Percentiles rank a stretch among this genome's conserved stretches.
Evolutionary conservation across 192 early-diverging fungal genomes (phyloP).

Genomic region (Umbelopsis sp.): DNA sequence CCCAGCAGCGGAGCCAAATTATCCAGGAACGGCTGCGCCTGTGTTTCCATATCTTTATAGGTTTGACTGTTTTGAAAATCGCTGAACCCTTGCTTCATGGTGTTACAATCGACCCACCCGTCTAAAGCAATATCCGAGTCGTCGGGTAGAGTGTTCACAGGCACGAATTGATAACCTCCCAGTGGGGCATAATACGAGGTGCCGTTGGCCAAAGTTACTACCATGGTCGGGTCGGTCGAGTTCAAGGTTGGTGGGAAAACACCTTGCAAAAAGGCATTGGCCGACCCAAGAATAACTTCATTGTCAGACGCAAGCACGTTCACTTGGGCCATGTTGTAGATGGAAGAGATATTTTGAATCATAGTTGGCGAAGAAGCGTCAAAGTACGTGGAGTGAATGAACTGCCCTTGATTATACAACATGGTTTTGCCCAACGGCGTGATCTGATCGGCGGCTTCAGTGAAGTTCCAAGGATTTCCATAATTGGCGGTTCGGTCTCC

Average conservation of each 20-base stretch:
- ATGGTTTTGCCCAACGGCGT: constrained; percentile 19
- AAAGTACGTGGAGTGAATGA: constrained; percentile 15
- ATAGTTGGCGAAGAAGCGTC: neutral
- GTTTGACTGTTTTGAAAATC: constrained; percentile 4
- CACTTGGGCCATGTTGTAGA: constrained; percentile 2
- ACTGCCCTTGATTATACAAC: constrained; percentile 17
- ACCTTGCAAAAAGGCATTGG: constrained; percentile 16
- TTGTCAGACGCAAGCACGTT: neutral
- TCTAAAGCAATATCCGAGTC: constrained; percentile 1
- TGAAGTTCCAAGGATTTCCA: constrained; percentile 23
- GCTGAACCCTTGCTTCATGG: constrained; percentile 6
- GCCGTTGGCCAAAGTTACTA: constrained; percentile 6
- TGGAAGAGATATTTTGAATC: constrained; percentile 12
- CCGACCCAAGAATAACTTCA: constrained; percentile 13
- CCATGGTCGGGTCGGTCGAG: constrained; percentile 15
- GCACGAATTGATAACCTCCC: constrained; percentile 12
- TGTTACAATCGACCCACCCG: constrained; percentile 16
- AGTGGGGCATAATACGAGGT: neutral
- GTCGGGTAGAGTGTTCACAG: neutral
- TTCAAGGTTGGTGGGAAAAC: constrained; percentile 4
- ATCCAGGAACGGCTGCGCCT: constrained; percentile 9
- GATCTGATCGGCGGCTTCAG: constrained; percentile 18
- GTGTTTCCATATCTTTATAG: neutral
- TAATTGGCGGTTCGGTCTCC: constrained; percentile 20
- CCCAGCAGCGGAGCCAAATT: constrained; percentile 5